These are phyloP conservation scores for Pichia californica DNA, from an alignment of 805 yeast species.

Conservation along the genomic window DNA sequence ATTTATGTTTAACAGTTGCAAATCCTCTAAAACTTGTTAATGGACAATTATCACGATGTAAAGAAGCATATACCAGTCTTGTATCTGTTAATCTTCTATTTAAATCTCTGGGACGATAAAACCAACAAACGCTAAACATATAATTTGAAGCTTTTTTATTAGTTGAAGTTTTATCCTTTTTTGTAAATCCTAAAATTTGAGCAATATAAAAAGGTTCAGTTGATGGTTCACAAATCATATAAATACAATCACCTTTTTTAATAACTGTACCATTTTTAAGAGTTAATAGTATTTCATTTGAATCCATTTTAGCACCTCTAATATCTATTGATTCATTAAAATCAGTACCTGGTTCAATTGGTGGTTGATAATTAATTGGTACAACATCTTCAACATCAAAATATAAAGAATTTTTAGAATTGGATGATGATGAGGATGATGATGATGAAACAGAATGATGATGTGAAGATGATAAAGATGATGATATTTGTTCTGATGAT, in stretches of 20 bases:
- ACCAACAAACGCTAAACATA: conserved; percentile 78
- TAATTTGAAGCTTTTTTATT: conserved; percentile 46
- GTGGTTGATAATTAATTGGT: conserved; percentile 50
- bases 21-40: conserved; percentile 67
- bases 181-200: conserved; percentile 65
- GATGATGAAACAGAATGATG: too few species aligned
- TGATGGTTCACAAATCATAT: conserved; percentile 85
- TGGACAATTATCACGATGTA: conserved; percentile 84
- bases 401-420: conserved; percentile 8
- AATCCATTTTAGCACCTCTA: conserved; percentile 34
- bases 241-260: conserved; percentile 61
- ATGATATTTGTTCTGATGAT: not conserved
- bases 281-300: conserved; percentile 30
- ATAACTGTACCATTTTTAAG: conserved; percentile 35
- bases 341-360: conserved; percentile 28
- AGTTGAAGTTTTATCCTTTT: conserved; percentile 29
- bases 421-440: conserved; percentile 1
- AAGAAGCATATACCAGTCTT: conserved; percentile 71
- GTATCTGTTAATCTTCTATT: conserved; percentile 63
- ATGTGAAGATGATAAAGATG: too few species aligned
- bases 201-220: conserved; percentile 94
- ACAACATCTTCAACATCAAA: conserved; percentile 29
- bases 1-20: conserved; percentile 62
- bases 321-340: conserved; percentile 40
- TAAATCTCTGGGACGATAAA: conserved; percentile 81